Base-by-base conservation (phyloP, 352 stramenopile species). In the Phytopythium oedochilum region DNA sequence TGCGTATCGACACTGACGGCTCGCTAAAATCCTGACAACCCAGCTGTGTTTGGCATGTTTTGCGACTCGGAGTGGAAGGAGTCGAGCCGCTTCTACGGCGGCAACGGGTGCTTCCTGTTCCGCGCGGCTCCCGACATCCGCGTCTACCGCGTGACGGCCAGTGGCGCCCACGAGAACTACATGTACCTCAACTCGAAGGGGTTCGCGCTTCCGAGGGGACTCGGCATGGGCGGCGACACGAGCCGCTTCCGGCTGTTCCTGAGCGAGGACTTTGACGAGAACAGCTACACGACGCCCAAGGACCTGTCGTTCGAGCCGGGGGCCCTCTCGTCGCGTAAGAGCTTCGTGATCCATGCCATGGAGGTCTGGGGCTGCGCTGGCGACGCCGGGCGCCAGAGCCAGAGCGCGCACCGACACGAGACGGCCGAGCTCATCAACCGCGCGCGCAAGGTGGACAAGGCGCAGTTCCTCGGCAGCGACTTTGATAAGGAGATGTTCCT, bases 121-220 rank as follows among this genome's bases (percentile, higher is more conserved):
- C 81, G 81, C 35, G 40, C 90, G 32, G 61, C 71, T 12, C 85
- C 83, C 5, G 68, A 83, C 11, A 75, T 91, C 39, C 80, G 54
- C 42, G 61, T 92, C 17, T 92, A 86, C 57, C 78, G 67, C 20
- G 74, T 81, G 15, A 77, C 54, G 20, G 64, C 69, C 0, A 81
- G 60, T 40, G 64, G 74, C 18, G 59, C 64, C 35, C 81, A 77
- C 34, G 58, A 75, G 42, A 88, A 91, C 55, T 83, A 88, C 64
- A 94, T 94, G 85, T 94, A 94, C 44, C 67, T 93, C 52, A 92
- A 94, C 65, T 93, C 85, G 11, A 94, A 94, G 39, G 85, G 83
- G 9, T 84, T 81, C 18, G 75, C 75, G 0, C 60, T 94, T 29
- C 85, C 85, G 3, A 75, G 79, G 23, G 85, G 85, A 9, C 68